Evolutionary conservation across 371 early-diverging fungal genomes (phyloP), one percentile per base, ranked within the genome.

Genomic region (Mortierella sp.): DNA sequence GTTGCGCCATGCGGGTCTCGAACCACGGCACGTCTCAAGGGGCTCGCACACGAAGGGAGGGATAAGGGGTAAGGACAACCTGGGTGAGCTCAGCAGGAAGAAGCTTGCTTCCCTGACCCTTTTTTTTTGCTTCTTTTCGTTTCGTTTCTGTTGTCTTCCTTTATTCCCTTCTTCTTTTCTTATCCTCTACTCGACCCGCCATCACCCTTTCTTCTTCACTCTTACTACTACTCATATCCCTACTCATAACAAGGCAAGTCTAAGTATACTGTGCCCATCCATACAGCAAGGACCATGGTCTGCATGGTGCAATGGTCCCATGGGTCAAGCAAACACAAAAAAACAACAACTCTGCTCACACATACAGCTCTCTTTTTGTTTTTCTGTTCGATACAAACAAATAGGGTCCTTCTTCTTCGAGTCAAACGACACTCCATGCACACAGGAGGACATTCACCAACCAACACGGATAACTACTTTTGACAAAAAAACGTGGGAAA

Each of bases 1-100:
- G 26, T 13, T 55, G 55, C 31, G 31, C 58, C 58, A 58, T 58
- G 58, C 58, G 31, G 58, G 58, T 58, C 34, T 58, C 58, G 58
- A 58, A 58, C 58, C 58, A 58, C 19, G 50, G 24, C 19, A 19
- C n/a, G 48, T 48, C 48, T 48, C 48, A n/a, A 48, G 48, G 48
- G n/a, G 22, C 45, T 45, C 45, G 13, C 45, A 22, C 26, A 29
- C 31, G 31, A 55, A 31, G 55, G 31, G 31, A 11, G 52, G 45
- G 3, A 5, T 8, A 1, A 26, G 53, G 13, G 53, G 14, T 24
- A 8, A 16, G 26, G 22, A 24, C n/a, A n/a, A n/a, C n/a, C n/a
- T n/a, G 55, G 10, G 29, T 14, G 58, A 24, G 52, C 11, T 40
- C 39, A 40, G 40, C 11, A 26, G 24, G 37, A 58, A 26, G 43